Evolutionary conservation across 2,329 filamentous ascomycete species (phyloP).

Genomic region (Rugonectria rugulosa): DNA sequence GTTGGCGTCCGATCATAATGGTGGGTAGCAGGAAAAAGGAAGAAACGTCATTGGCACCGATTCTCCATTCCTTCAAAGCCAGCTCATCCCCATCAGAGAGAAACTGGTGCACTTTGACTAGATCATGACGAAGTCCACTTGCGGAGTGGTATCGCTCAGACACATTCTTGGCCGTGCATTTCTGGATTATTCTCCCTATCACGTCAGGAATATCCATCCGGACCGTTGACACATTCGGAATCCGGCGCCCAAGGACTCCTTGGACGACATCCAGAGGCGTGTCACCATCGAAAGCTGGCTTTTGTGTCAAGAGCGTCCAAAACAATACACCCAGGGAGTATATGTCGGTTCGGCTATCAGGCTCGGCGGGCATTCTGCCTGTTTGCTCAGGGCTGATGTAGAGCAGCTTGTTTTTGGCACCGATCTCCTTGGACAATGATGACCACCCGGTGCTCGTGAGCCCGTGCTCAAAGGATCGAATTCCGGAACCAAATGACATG

Average conservation of each 20-base stretch:
- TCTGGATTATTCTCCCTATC: conserved; percentile 83
- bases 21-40: conserved; percentile 90
- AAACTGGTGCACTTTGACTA: conserved; percentile 76
- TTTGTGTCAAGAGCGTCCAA: conserved; percentile 83
- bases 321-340: conserved; percentile 91
- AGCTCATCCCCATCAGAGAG: conserved; percentile 77
- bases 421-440: conserved; percentile 79
- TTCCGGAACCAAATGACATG: conserved; percentile 84
- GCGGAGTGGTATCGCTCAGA: conserved; percentile 89
- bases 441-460: conserved; percentile 88
- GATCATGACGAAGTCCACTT: conserved; percentile 83
- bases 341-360: conserved; percentile 90
- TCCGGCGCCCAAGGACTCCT: conserved; percentile 80
- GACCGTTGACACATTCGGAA: conserved; percentile 78
- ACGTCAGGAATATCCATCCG: conserved; percentile 86
- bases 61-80: conserved; percentile 75
- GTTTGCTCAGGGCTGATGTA: conserved; percentile 97
- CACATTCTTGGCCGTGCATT: conserved; percentile 90
- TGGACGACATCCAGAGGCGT: conserved; percentile 91
- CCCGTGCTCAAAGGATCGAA: conserved; percentile 89
- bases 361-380: conserved; percentile 89
- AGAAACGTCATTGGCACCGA: conserved; percentile 86
- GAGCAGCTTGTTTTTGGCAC: conserved; percentile 86
- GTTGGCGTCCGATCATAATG: conserved; percentile 79
- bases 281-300: conserved; percentile 79